Evolutionary conservation across 2,329 filamentous ascomycete species (phyloP).

Genomic region (Scolecobasidium constrictum): DNA sequence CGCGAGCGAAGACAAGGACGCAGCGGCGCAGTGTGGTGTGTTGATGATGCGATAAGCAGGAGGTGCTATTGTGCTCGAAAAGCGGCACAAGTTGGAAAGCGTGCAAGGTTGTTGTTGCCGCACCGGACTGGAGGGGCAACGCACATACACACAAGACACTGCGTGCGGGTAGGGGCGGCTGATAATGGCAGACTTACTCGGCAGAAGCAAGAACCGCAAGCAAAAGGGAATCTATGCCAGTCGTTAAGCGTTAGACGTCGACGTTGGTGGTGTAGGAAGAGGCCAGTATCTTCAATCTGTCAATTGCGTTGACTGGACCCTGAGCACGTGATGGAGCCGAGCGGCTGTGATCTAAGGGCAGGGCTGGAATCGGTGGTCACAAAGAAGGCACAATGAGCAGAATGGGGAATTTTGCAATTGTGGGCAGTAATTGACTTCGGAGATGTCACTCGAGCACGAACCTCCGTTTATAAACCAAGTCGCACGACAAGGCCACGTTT

Average conservation of each 20-base stretch:
- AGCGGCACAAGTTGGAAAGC: background rate
- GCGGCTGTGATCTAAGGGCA: no score
- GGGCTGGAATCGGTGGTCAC: no score
- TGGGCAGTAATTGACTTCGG: no score
- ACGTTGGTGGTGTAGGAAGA: background rate
- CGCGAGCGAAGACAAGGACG: background rate
- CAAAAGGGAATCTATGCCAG: background rate
- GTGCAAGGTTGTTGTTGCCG: background rate
- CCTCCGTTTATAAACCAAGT: no score
- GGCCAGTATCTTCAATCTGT: background rate
- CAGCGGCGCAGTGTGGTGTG: background rate
- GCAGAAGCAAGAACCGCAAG: background rate
- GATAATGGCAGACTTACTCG: background rate
- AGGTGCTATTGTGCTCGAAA: background rate
- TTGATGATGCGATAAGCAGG: background rate
- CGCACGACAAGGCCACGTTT: no score
- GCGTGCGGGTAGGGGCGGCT: background rate
- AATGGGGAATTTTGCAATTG: no score
- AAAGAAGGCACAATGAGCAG: no score
- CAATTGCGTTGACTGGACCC: no score
- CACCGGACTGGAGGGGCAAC: background rate
- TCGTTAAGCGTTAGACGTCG: background rate
- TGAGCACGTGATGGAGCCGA: no score
- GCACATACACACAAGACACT: background rate
- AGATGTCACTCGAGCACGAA: no score